Evolutionary conservation across 1,284 basidiomycete genomes (phyloP).

Genomic region (Ustilago cynodontis): DNA sequence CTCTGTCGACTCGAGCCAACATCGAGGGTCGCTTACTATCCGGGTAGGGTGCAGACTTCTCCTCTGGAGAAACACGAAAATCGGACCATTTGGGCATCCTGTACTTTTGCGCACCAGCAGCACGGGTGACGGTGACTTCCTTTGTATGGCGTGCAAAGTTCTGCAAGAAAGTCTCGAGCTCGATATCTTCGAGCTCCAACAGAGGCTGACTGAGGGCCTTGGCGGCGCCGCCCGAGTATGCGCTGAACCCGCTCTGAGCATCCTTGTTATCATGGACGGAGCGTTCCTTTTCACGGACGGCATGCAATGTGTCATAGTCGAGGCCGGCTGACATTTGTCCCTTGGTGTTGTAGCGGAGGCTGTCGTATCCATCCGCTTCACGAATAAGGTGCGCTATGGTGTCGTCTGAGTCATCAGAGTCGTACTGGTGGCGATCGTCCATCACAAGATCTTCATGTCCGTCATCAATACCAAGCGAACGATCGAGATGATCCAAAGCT

Average conservation of each 20-base stretch:
- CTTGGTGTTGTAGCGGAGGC: conserved; percentile 25
- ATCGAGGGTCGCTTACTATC: conserved; percentile 44
- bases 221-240: conserved; percentile 57
- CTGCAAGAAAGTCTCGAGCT: conserved; percentile 65
- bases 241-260: conserved; percentile 24
- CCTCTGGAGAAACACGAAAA: conserved; percentile 62
- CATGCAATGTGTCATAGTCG: conserved; percentile 35
- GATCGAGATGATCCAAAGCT: background rate
- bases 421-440: conserved; percentile 20
- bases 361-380: conserved; percentile 46
- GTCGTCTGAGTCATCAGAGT: conserved; percentile 50
- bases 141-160: conserved; percentile 67
- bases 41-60: conserved; percentile 9
- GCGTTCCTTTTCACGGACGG: conserved; percentile 24
- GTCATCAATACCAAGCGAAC: background rate
- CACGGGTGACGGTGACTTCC: conserved; percentile 60
- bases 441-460: conserved; percentile 3
- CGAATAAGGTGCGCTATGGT: conserved; percentile 41
- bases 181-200: conserved; percentile 67
- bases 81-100: conserved; percentile 68
- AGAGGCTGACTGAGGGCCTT: conserved; percentile 58
- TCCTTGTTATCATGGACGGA: conserved; percentile 26
- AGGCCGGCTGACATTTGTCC: conserved; percentile 34
- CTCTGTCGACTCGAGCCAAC: conserved; percentile 65
- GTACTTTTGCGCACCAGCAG: conserved; percentile 36